phyloP scores from a whole-genome alignment of 768 basidiomycete species.

The Serendipita sp. region DNA sequence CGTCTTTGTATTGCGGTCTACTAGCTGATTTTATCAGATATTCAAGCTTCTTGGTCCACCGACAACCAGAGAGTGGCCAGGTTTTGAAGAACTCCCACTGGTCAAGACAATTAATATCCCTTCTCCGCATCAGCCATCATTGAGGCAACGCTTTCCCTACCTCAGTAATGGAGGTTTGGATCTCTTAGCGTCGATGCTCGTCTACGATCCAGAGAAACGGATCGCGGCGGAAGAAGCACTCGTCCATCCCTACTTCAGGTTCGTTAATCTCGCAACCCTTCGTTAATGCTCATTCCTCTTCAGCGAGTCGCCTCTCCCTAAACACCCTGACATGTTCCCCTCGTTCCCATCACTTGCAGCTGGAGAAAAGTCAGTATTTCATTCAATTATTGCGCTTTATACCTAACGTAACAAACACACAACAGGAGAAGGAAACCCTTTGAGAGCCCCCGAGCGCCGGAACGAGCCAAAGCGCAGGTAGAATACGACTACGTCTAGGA shows the following conservation, averaged over 20 bases:
- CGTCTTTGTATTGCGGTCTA: background rate
- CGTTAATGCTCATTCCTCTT: background rate
- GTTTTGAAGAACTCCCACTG: constrained; percentile 60
- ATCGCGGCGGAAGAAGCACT: constrained; percentile 83
- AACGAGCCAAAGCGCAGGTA: constrained; percentile 23
- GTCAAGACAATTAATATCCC: constrained; percentile 65
- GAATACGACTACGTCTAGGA: constrained; percentile 4
- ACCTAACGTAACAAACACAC: background rate
- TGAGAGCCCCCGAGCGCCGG: constrained; percentile 66
- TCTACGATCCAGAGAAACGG: constrained; percentile 76
- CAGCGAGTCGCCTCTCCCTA: constrained; percentile 87
- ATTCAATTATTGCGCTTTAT: background rate
- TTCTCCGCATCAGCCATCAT: constrained; percentile 52
- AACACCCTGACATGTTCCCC: constrained; percentile 88
- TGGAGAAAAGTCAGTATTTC: constrained; percentile 64
- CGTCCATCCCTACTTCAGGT: constrained; percentile 86
- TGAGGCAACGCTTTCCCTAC: constrained; percentile 76
- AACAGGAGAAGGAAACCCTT: constrained; percentile 58
- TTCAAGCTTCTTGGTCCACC: constrained; percentile 94
- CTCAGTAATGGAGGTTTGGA: constrained; percentile 73
- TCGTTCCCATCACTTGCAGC: constrained; percentile 94
- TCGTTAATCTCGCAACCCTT: constrained; percentile 15
- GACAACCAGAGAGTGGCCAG: constrained; percentile 72
- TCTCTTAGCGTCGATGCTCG: constrained; percentile 60
- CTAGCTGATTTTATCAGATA: constrained; percentile 27